Evolutionary conservation across 2,329 filamentous ascomycete species (phyloP).

Genomic region (Pestalotiopsis fici): DNA sequence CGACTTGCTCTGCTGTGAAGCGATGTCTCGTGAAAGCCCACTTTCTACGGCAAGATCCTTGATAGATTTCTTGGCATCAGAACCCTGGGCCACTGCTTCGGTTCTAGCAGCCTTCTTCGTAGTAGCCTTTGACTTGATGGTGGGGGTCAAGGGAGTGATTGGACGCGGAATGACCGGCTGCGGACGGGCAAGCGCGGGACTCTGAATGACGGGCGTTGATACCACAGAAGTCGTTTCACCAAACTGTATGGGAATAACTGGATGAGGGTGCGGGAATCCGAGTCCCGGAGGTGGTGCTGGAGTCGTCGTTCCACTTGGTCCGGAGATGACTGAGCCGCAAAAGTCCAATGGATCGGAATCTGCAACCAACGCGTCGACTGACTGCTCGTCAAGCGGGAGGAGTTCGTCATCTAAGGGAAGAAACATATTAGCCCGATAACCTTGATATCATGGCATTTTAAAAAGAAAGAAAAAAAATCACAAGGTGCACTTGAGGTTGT

Average conservation of each 20-base stretch:
- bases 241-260: conserved; percentile 12
- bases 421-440: conserved; percentile 29
- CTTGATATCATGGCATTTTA: conserved; percentile 20
- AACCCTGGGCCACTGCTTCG: conserved; percentile 14
- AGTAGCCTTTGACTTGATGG: conserved; percentile 22
- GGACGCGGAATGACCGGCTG: conserved; percentile 30
- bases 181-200: conserved; percentile 17
- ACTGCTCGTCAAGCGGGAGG: conserved; percentile 61
- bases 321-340: conserved; percentile 1
- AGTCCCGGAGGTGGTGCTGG: conserved; percentile 50
- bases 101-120: conserved; percentile 24
- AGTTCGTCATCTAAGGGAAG: conserved; percentile 61
- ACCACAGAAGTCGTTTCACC: conserved; percentile 17
- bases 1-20: conserved; percentile 38
- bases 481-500: conserved; percentile 39
- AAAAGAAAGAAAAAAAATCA: conserved; percentile 24
- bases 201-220: conserved; percentile 20
- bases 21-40: conserved; percentile 47
- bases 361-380: conserved; percentile 70
- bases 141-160: conserved; percentile 30
- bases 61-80: conserved; percentile 41
- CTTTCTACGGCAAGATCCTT: conserved; percentile 47
- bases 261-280: conserved; percentile 35
- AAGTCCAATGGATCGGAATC: conserved; percentile 41
- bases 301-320: conserved; percentile 24